A percentile compares a stretch with the other conserved stretches of the same genome.
These are phyloP conservation scores for Coemansia furcata DNA, from an alignment of 192 early-diverging fungal genomes.

Conservation along the genomic window DNA sequence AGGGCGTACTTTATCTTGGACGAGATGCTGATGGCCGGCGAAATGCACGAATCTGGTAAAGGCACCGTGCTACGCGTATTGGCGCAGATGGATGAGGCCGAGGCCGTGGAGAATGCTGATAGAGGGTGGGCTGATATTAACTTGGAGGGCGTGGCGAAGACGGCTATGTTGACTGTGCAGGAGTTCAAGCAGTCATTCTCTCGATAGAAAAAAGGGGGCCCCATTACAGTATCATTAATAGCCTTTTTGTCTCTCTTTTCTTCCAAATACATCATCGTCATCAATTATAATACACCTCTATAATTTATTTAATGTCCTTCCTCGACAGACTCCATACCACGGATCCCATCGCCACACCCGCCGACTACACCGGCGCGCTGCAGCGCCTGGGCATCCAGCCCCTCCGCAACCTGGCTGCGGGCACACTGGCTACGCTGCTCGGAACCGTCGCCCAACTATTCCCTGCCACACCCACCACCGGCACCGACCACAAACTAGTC, in stretches of 20 bases:
- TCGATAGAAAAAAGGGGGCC: conserved; percentile 6
- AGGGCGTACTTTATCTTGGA: conserved; percentile 86
- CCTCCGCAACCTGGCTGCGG: not conserved
- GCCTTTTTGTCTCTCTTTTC: too few species aligned
- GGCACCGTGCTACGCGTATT: conserved; percentile 69
- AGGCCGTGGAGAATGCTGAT: conserved; percentile 71
- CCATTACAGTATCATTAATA: not conserved
- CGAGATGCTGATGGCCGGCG: conserved; percentile 86
- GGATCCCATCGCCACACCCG: too few species aligned
- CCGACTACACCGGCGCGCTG: too few species aligned
- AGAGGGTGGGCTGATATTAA: conserved; percentile 59
- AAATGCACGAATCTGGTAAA: conserved; percentile 94
- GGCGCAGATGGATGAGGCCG: conserved; percentile 72
- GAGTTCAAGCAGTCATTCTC: conserved; percentile 46
- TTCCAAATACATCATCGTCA: too few species aligned
- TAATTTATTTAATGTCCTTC: too few species aligned
- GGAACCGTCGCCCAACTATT: not conserved
- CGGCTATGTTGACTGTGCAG: conserved; percentile 46
- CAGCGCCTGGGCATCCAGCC: not conserved
- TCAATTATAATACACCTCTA: too few species aligned
- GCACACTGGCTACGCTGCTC: not conserved
- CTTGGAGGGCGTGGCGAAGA: conserved; percentile 50
- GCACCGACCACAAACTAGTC: conserved; percentile 12
- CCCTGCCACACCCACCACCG: not conserved
- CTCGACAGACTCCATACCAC: too few species aligned